These are phyloP conservation scores for Oxytropis ochrocephala DNA, from an alignment of 306 rosid species.

Conservation along the genomic window DNA sequence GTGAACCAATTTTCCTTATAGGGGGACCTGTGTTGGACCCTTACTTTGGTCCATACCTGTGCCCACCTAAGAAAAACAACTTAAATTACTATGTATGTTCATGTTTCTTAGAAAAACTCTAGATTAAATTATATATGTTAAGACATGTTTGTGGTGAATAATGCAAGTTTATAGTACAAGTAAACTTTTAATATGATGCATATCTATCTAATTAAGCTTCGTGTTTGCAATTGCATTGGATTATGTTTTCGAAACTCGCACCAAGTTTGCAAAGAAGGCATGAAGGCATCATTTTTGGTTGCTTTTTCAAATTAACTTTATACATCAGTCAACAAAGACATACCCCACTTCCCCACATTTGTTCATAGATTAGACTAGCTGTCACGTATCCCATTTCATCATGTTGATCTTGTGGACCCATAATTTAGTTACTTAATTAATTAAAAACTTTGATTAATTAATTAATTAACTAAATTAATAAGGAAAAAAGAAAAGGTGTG, in stretches of 20 bases:
- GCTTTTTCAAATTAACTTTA: conserved; percentile 38
- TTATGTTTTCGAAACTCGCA: conserved; percentile 20
- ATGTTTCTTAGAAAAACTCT: neutral
- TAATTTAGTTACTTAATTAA: too few species aligned
- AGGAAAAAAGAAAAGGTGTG: too few species aligned
- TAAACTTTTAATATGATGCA: neutral
- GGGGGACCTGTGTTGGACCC: conserved; percentile 31
- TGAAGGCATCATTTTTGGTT: conserved; percentile 25
- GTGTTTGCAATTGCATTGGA: conserved; percentile 4
- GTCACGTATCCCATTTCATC: conserved; percentile 45
- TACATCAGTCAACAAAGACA: conserved; percentile 52
- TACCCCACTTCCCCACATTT: conserved; percentile 28
- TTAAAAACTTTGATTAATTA: too few species aligned
- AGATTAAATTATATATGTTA: too few species aligned
- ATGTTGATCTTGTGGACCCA: conserved; percentile 56
- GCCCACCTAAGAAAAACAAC: conserved; percentile 14
- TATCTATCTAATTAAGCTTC: neutral
- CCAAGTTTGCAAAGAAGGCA: conserved; percentile 21
- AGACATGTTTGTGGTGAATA: neutral
- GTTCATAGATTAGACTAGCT: conserved; percentile 27
- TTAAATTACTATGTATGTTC: neutral
- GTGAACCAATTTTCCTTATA: conserved; percentile 49
- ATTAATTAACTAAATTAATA: too few species aligned
- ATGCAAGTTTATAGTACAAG: neutral
- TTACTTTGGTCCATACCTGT: conserved; percentile 36